These are phyloP conservation scores for Mucor mucedo DNA, from an alignment of 371 early-diverging fungal species.

Conservation along the genomic window DNA sequence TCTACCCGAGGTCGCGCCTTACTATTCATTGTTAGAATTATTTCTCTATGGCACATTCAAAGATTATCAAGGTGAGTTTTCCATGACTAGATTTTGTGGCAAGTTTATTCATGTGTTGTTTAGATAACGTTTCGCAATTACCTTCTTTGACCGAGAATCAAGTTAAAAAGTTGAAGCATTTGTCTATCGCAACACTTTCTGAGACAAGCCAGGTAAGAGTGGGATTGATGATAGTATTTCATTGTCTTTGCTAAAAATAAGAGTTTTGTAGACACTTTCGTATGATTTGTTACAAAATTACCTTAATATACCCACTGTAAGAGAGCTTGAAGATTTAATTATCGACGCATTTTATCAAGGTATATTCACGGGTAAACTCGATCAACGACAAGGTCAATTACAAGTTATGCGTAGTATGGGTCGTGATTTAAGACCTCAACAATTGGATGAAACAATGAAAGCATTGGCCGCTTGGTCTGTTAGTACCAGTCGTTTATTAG, in stretches of 20 bases:
- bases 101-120: background rate
- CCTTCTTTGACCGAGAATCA: conserved; percentile 70
- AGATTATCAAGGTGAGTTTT: conserved; percentile 73
- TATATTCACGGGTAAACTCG: conserved; percentile 78
- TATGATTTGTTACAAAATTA: conserved; percentile 69
- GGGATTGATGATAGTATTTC: conserved; percentile 1
- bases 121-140: conserved; percentile 54
- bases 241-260: background rate
- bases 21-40: conserved; percentile 65
- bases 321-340: conserved; percentile 84
- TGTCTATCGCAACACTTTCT: conserved; percentile 79
- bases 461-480: conserved; percentile 66
- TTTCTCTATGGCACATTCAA: conserved; percentile 82
- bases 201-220: conserved; percentile 59
- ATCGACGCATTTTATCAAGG: conserved; percentile 87
- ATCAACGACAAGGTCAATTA: conserved; percentile 76
- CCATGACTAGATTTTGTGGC: background rate
- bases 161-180: conserved; percentile 72
- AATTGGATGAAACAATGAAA: conserved; percentile 60
- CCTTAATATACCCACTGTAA: conserved; percentile 74
- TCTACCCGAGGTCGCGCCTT: conserved; percentile 62
- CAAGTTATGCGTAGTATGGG: conserved; percentile 85
- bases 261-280: conserved; percentile 53
- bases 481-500: conserved; percentile 59
- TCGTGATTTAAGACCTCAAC: conserved; percentile 75